Evolutionary conservation across 2,329 filamentous ascomycete genomes (phyloP).

Genomic region (Colletotrichum paranaense): DNA sequence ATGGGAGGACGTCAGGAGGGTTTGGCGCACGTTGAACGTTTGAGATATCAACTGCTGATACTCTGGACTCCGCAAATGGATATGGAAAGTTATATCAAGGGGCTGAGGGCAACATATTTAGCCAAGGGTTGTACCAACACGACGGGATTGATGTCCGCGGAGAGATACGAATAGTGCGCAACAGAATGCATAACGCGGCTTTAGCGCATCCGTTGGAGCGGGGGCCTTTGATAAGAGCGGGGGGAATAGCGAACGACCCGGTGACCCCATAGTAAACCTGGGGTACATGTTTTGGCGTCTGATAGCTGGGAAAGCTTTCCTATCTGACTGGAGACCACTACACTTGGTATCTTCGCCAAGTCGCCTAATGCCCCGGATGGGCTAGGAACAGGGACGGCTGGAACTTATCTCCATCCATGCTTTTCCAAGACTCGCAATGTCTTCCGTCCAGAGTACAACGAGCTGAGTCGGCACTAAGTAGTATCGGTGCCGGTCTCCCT

Average conservation of each 20-base stretch:
- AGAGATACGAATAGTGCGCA: not conserved
- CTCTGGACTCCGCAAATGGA: not conserved
- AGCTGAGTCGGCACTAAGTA: not conserved
- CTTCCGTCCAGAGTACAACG: not conserved
- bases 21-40: not conserved
- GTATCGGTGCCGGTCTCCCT: not conserved
- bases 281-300: conserved; percentile 6
- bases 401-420: not conserved
- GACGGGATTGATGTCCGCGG: not conserved
- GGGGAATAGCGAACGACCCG: not conserved
- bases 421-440: not conserved
- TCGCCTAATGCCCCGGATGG: not conserved
- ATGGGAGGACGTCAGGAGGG: too few species aligned
- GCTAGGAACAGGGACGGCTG: not conserved
- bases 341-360: not conserved
- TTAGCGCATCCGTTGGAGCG: not conserved
- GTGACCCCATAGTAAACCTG: conserved; percentile 13
- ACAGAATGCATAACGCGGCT: not conserved
- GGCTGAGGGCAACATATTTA: not conserved
- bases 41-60: not conserved
- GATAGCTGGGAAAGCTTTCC: conserved; percentile 23
- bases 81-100: not conserved
- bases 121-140: not conserved
- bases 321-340: not conserved
- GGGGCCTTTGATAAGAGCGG: not conserved